phyloP scores from a whole-genome alignment of 352 stramenopile genomes.

The Globisporangium uncinulatum region DNA sequence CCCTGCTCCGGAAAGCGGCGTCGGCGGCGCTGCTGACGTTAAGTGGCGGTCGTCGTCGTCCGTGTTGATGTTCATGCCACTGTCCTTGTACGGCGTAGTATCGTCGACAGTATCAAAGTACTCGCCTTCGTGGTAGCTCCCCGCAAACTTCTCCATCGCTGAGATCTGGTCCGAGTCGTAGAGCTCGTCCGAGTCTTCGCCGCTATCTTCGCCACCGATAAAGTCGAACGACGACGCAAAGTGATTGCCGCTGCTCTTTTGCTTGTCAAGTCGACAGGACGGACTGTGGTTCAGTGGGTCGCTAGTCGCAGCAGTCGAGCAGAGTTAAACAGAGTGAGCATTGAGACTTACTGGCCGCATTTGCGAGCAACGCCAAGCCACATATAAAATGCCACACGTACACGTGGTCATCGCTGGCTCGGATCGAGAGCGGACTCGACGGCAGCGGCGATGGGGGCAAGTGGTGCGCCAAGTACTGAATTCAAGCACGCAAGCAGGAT shows the following conservation, averaged over 20 bases:
- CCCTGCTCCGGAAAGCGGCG: conserved; percentile 7
- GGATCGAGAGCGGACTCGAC: conserved; percentile 31
- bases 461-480: conserved; percentile 42
- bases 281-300: conserved; percentile 76
- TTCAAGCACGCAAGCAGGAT: conserved; percentile 1
- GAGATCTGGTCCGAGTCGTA: conserved; percentile 75
- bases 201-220: conserved; percentile 76
- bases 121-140: conserved; percentile 34
- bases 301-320: conserved; percentile 12
- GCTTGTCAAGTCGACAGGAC: conserved; percentile 44
- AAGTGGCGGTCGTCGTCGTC: conserved; percentile 6
- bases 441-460: conserved; percentile 29
- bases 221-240: conserved; percentile 74
- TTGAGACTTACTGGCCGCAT: not conserved
- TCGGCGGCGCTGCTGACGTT: conserved; percentile 10
- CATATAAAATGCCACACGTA: conserved; percentile 12
- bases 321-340: no score
- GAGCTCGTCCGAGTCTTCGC: conserved; percentile 65
- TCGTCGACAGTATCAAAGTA: conserved; percentile 30
- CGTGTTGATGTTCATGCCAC: conserved; percentile 7
- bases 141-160: conserved; percentile 62
- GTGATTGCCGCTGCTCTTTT: conserved; percentile 15
- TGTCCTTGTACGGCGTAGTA: conserved; percentile 13
- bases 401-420: conserved; percentile 41
- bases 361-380: no score